Base-by-base conservation (phyloP, 495 filamentous ascomycete species). In the Aspergillus saccharolyticus region DNA sequence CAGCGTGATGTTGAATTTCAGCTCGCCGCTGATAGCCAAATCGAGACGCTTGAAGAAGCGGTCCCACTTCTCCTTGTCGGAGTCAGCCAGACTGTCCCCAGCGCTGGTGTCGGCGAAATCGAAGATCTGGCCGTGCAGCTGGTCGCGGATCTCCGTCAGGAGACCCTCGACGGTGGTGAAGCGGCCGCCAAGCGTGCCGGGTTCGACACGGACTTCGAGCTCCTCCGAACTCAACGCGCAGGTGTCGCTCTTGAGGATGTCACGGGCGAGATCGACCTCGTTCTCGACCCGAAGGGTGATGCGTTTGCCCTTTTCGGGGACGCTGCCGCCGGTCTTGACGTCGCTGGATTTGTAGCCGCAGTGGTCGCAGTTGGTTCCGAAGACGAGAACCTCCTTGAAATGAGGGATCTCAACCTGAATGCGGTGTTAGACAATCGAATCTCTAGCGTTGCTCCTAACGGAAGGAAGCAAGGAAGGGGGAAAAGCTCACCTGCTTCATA, bases 91-190 rank as follows among this genome's bases (percentile, higher is more conserved):
- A 6, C 89, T 92, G 72, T 98, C 94, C 33, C 89, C 88, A 39
- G 89, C 88, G 18, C 63, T 70, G 20, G 79, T 74, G 44, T 81
- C 76, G 28, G 76, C 84, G 16, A 84, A 76, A 63, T 96, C 85
- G 74, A 92, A 98, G 63, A 97, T 92, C 55, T 91, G 87, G 42
- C 80, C 83, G 63, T 84, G 84, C 43, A 97, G 78, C 67, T 97
- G 92, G 66, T 96, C 87, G 42, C 91, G 84, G 53, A 98, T 85
- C 70, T 97, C 91, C 0, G 89, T 92, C n/a, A 97, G 78, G 19
- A 97, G 82, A 59, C 94, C 94, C 72, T 97, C 95, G 18, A 97
- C 83, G 5, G 95, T 98, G 10, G 94, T 97, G 77, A 98, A 98
- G 43, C 92, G 85, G n/a, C 93, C 93, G 59, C 94, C 94, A 4